phyloP scores from a whole-genome alignment of 441 rosid species.

The Brassica balearica region DNA sequence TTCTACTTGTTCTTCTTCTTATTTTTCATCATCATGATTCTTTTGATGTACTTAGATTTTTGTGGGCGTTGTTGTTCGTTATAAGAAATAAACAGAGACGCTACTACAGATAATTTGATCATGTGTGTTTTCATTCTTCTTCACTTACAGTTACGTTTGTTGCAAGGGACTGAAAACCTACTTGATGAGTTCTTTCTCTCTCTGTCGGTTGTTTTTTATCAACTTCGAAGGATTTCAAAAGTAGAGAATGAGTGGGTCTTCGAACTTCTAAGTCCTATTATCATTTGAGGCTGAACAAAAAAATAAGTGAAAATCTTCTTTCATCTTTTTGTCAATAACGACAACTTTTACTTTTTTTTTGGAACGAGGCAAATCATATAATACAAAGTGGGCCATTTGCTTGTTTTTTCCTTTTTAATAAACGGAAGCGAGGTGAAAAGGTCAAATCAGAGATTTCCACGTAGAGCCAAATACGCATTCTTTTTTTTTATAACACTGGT shows the following conservation, averaged over 20 bases:
- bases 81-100: conserved; percentile 42
- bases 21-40: conserved; percentile 55
- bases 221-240: conserved; percentile 18
- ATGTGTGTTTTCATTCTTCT: conserved; percentile 16
- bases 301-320: conserved; percentile 3
- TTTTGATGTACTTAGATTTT: conserved; percentile 84
- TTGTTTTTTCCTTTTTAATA: neutral
- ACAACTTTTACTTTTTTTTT: conserved; percentile 30
- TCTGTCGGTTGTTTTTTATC: conserved; percentile 40
- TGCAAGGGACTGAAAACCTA: conserved; percentile 35
- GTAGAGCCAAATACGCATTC: neutral
- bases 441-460: neutral
- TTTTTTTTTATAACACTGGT: too few relatives aligned
- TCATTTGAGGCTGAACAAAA: conserved; percentile 28
- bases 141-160: conserved; percentile 13
- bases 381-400: neutral
- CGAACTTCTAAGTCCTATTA: conserved; percentile 14
- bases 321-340: conserved; percentile 35
- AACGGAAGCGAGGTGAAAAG: conserved; percentile 12
- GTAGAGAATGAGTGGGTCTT: conserved; percentile 41
- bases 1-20: conserved; percentile 18
- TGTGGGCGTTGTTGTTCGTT: conserved; percentile 47
- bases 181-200: conserved; percentile 27
- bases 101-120: conserved; percentile 20
- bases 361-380: conserved; percentile 19